Percentiles rank a stretch among this genome's conserved stretches.
These are phyloP conservation scores for Hypoxylon rubiginosum DNA, from an alignment of 2,329 filamentous ascomycete genomes.

Conservation along the genomic window DNA sequence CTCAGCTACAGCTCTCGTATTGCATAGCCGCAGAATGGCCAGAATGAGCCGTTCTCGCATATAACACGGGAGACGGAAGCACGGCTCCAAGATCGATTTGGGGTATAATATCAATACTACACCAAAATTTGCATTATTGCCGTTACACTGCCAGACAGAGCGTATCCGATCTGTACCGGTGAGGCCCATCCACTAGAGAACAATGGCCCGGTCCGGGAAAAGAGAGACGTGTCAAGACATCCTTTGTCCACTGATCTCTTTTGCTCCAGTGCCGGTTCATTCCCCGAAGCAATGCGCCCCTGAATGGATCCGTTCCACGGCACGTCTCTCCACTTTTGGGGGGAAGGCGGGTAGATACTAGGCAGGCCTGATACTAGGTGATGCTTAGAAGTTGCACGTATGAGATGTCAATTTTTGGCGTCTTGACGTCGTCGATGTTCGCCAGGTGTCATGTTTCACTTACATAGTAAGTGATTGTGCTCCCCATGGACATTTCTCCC, in stretches of 20 bases:
- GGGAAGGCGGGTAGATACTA: neutral
- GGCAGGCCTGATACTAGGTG: no score
- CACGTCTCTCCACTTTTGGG: neutral
- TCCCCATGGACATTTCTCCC: neutral
- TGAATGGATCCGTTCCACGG: neutral
- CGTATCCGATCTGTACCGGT: neutral
- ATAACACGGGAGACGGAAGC: neutral
- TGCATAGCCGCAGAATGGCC: no score
- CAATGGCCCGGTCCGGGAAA: neutral
- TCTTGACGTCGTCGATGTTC: neutral
- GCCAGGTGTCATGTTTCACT: neutral
- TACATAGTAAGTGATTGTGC: neutral
- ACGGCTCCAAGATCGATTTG: neutral
- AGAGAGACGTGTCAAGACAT: neutral
- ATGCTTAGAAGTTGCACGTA: neutral
- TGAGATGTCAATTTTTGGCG: neutral
- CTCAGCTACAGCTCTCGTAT: neutral
- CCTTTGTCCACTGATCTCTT: neutral
- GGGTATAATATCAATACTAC: neutral
- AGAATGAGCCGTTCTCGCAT: neutral
- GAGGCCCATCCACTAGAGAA: neutral
- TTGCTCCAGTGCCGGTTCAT: neutral
- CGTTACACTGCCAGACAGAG: neutral
- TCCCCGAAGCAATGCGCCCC: neutral
- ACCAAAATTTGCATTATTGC: neutral